Conservation (phyloP, 1,284 basidiomycete genomes). For the Marasmius oreades region DNA sequence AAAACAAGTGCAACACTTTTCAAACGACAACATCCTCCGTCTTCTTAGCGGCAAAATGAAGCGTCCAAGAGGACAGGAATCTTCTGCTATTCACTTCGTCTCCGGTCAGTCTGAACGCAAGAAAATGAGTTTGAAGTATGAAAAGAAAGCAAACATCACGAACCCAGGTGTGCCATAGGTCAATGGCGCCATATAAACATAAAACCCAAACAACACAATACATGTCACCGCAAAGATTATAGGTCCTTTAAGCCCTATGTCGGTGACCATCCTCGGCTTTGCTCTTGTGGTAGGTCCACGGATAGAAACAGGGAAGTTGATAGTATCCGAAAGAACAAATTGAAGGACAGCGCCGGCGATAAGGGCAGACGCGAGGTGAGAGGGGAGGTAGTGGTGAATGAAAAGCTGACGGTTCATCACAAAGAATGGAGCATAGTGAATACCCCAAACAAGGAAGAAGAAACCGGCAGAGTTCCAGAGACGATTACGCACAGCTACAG, state of each 20-base stretch:
- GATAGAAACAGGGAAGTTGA: constrained; percentile 90
- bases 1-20: not conserved
- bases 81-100: constrained; percentile 70
- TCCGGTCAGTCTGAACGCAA: constrained; percentile 58
- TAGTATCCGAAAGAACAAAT: constrained; percentile 87
- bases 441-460: constrained; percentile 92
- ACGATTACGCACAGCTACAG: constrained; percentile 80
- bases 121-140: constrained; percentile 11
- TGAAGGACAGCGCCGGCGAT: constrained; percentile 90
- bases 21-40: constrained; percentile 33
- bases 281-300: constrained; percentile 58
- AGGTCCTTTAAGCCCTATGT: constrained; percentile 68
- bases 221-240: constrained; percentile 59
- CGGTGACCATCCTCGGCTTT: constrained; percentile 63
- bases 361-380: constrained; percentile 88
- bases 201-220: constrained; percentile 64
- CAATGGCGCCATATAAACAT: constrained; percentile 77
- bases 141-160: constrained; percentile 28
- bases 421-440: constrained; percentile 98
- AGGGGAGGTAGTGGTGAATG: constrained; percentile 97
- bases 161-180: constrained; percentile 93
- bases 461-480: constrained; percentile 95
- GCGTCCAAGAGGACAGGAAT: constrained; percentile 74
- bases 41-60: constrained; percentile 79
- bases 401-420: constrained; percentile 96